Evolutionary conservation across 352 stramenopile species (phyloP).

Genomic region (Pythium vanterpoolii): DNA sequence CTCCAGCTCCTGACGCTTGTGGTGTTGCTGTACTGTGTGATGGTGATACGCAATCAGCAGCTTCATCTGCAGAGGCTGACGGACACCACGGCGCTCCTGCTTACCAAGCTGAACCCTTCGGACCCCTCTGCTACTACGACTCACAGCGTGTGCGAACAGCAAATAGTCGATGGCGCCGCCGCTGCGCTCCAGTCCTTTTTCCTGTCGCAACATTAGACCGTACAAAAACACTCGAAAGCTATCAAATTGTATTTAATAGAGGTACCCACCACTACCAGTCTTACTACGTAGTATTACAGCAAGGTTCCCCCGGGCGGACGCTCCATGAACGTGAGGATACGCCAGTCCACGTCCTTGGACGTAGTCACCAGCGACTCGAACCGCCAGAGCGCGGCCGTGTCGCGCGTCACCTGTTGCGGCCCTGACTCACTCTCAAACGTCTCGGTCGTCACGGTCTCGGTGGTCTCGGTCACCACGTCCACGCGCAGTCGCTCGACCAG

Average conservation of each 20-base stretch:
- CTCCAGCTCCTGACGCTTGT: constrained; percentile 13
- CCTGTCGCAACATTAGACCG: background rate
- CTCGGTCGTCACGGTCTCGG: constrained; percentile 20
- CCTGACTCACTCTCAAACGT: constrained; percentile 14
- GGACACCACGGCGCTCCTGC: constrained; percentile 10
- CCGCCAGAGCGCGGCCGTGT: constrained; percentile 33
- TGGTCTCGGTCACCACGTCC: constrained; percentile 24
- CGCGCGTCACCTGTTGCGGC: constrained; percentile 14
- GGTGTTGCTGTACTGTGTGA: constrained; percentile 20
- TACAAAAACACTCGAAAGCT: no score
- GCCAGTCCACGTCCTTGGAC: constrained; percentile 61
- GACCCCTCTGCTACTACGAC: background rate
- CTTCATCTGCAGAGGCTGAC: constrained; percentile 5
- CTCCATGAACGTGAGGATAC: constrained; percentile 40
- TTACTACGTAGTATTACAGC: background rate
- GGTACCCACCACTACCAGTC: background rate
- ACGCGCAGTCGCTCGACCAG: constrained; percentile 24
- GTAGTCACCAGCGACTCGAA: constrained; percentile 62
- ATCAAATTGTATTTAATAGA: background rate
- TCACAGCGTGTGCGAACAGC: constrained; percentile 7
- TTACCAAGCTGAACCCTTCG: background rate
- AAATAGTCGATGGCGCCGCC: constrained; percentile 3
- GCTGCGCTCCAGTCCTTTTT: constrained; percentile 10
- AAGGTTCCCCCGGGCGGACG: constrained; percentile 4
- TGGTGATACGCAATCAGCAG: constrained; percentile 19